Conservation (phyloP, 1,284 basidiomycete genomes). For the Schizophyllum commune region DNA sequence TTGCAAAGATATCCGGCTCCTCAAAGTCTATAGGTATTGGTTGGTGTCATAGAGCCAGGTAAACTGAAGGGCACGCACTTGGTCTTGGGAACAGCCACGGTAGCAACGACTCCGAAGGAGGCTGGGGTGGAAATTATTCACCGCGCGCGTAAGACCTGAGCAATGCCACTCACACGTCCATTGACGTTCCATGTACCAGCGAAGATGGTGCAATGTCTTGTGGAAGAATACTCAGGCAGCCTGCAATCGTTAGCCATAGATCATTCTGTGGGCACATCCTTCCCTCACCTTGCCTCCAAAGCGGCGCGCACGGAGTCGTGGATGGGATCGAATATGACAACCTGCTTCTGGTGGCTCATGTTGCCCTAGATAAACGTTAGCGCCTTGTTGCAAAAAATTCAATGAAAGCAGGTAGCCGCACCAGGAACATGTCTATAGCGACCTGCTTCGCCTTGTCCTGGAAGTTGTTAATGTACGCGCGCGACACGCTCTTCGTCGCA, state of each 20-base stretch:
- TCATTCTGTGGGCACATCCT: too few relatives aligned
- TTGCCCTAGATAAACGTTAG: conserved; percentile 59
- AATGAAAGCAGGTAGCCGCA: too few relatives aligned
- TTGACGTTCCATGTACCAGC: conserved; percentile 96
- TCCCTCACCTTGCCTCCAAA: conserved; percentile 60
- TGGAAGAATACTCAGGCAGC: conserved; percentile 79
- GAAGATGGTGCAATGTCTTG: conserved; percentile 69
- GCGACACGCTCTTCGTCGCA: conserved; percentile 91
- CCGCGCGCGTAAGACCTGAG: conserved; percentile 3
- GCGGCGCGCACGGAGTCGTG: conserved; percentile 78
- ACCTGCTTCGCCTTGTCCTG: conserved; percentile 93
- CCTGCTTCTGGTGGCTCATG: conserved; percentile 79
- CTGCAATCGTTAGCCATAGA: conserved; percentile 29
- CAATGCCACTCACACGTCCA: conserved; percentile 53
- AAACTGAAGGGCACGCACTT: too few relatives aligned
- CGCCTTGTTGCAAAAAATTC: neutral
- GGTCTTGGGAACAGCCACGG: conserved; percentile 87
- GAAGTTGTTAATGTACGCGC: conserved; percentile 98
- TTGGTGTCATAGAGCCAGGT: too few relatives aligned
- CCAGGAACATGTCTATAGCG: conserved; percentile 93
- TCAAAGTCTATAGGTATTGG: too few relatives aligned
- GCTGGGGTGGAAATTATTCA: conserved; percentile 26
- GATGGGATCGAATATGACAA: conserved; percentile 91
- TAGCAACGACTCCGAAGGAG: conserved; percentile 76
- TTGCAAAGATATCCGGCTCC: conserved; percentile 86